Conservation (phyloP, 192 early-diverging fungal genomes). For the Oehlia diaphana region DNA sequence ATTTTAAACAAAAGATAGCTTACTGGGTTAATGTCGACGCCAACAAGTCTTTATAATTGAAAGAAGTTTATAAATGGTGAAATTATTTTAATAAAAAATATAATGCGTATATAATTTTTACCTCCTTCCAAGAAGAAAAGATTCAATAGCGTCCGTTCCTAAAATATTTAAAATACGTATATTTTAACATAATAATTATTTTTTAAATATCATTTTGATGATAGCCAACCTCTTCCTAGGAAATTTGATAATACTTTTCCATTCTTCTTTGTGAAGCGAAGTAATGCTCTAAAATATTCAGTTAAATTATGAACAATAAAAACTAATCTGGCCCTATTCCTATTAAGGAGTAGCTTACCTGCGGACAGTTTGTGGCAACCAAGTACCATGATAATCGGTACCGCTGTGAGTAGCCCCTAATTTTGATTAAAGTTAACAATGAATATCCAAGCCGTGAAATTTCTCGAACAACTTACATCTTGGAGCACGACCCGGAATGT, state of each 20-base stretch:
- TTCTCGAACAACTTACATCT: conserved; percentile 53
- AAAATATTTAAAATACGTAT: background rate
- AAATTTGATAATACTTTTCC: conserved; percentile 89
- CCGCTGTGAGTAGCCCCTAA: conserved; percentile 81
- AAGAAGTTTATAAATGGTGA: background rate
- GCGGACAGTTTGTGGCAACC: conserved; percentile 90
- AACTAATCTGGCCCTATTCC: too few relatives aligned
- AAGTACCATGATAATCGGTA: conserved; percentile 92
- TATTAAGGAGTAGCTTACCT: conserved; percentile 32
- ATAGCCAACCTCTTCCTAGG: conserved; percentile 70
- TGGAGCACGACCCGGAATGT: conserved; percentile 88
- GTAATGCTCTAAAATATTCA: conserved; percentile 52
- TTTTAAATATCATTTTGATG: background rate
- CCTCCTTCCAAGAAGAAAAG: conserved; percentile 76
- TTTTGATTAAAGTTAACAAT: background rate
- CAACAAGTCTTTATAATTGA: conserved; percentile 46
- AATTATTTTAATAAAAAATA: background rate
- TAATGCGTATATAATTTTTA: conserved; percentile 10
- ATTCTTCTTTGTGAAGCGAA: conserved; percentile 73
- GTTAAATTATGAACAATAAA: too few relatives aligned
- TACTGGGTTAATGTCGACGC: conserved; percentile 89
- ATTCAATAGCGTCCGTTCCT: conserved; percentile 89
- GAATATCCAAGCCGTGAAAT: too few relatives aligned
- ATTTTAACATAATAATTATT: background rate
- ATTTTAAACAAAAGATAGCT: background rate